Conservation (phyloP, 352 stramenopile species). For the Saprolegnia diclina region DNA sequence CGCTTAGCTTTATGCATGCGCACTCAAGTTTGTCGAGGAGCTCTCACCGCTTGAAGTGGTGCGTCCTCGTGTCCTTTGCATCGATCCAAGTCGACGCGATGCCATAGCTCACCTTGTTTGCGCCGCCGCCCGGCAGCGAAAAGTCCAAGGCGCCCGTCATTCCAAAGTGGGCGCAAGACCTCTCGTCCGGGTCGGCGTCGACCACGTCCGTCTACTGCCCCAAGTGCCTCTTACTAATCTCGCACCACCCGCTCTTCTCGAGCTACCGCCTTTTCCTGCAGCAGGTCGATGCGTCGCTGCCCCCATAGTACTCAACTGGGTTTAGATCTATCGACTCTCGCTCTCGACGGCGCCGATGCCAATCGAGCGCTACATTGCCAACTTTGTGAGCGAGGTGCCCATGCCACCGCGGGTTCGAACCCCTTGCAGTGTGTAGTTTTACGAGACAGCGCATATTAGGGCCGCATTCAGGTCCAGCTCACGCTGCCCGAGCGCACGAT, state of each 20-base stretch:
- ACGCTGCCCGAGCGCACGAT: slow-evolving; percentile 81
- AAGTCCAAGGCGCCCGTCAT: slow-evolving; percentile 23
- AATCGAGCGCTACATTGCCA: slow-evolving; percentile 95
- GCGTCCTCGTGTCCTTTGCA: slow-evolving; percentile 42
- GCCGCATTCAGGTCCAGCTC: slow-evolving; percentile 88
- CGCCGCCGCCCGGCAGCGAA: no score
- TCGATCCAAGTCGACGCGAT: no score
- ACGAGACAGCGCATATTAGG: slow-evolving; percentile 26
- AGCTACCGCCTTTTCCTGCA: slow-evolving; percentile 94
- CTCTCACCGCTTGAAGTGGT: slow-evolving; percentile 74
- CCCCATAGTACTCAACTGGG: neutral
- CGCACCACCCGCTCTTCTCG: slow-evolving; percentile 94
- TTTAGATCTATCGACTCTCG: slow-evolving; percentile 71
- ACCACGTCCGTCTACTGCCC: slow-evolving; percentile 80
- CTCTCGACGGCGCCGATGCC: slow-evolving; percentile 87
- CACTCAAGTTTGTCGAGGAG: slow-evolving; percentile 78
- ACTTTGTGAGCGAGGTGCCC: slow-evolving; percentile 95
- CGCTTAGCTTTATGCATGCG: slow-evolving; percentile 52
- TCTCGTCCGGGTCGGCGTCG: slow-evolving; percentile 42
- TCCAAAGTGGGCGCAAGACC: slow-evolving; percentile 65
- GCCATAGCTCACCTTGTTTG: neutral
- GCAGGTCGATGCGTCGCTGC: slow-evolving; percentile 62
- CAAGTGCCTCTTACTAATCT: slow-evolving; percentile 91
- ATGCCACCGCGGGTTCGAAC: slow-evolving; percentile 74
- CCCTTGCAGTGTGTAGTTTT: neutral